phyloP scores from a whole-genome alignment of 2,329 filamentous ascomycete species.

The Aspergillus floridensis region DNA sequence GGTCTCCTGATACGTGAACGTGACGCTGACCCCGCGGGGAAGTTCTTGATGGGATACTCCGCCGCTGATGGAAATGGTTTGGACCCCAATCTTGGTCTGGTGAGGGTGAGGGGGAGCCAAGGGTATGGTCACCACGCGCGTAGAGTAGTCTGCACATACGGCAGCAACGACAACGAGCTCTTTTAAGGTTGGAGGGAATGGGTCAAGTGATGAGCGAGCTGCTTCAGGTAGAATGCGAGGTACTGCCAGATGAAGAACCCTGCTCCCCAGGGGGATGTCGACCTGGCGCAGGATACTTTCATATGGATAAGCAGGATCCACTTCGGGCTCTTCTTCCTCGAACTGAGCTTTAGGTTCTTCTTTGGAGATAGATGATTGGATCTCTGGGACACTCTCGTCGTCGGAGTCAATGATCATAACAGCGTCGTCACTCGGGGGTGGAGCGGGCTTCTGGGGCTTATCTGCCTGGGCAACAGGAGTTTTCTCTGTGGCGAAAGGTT shows the following conservation, averaged over 20 bases:
- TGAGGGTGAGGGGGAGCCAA: constrained; percentile 51
- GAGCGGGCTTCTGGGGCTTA: constrained; percentile 21
- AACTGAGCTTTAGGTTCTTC: constrained; percentile 41
- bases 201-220: constrained; percentile 39
- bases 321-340: constrained; percentile 54
- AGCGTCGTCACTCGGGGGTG: constrained; percentile 38
- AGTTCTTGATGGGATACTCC: constrained; percentile 51
- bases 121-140: constrained; percentile 55
- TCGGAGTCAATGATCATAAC: constrained; percentile 58
- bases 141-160: constrained; percentile 56
- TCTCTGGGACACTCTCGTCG: constrained; percentile 49
- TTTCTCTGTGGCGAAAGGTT: constrained; percentile 42
- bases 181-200: constrained; percentile 48
- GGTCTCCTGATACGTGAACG: constrained; percentile 48
- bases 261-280: constrained; percentile 54
- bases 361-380: constrained; percentile 19
- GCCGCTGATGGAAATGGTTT: constrained; percentile 48
- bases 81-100: constrained; percentile 43
- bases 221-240: constrained; percentile 46
- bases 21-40: constrained; percentile 52
- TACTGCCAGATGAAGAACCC: constrained; percentile 53
- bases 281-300: constrained; percentile 54
- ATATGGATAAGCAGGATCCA: constrained; percentile 57
- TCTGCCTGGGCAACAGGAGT: constrained; percentile 24
- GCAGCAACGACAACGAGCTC: constrained; percentile 54